Evolutionary conservation across 2,329 filamentous ascomycete species (phyloP).

Genomic region (Bipolaris zeicola): DNA sequence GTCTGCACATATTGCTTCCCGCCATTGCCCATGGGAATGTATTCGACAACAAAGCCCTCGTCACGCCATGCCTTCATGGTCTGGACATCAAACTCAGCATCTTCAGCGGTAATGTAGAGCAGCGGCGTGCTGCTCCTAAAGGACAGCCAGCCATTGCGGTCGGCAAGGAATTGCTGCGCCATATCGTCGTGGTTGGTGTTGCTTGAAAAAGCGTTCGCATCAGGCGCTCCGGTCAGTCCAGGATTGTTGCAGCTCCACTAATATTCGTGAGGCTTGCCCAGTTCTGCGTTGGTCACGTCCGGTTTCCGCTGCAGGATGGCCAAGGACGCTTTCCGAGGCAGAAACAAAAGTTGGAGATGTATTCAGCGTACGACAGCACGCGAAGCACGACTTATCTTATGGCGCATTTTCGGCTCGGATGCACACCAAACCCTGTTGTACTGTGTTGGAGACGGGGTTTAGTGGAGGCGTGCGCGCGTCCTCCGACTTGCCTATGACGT

Average conservation of each 20-base stretch:
- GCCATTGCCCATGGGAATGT: constrained; percentile 59
- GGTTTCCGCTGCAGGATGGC: constrained; percentile 1
- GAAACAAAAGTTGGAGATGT: background rate
- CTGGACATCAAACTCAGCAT: constrained; percentile 61
- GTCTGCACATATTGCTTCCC: constrained; percentile 54
- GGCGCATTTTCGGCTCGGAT: constrained; percentile 9
- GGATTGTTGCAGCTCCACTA: constrained; percentile 11
- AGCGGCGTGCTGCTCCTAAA: constrained; percentile 52
- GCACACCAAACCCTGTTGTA: constrained; percentile 7
- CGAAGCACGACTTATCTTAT: background rate
- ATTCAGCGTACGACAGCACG: background rate
- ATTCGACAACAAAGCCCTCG: constrained; percentile 65
- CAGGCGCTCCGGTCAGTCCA: constrained; percentile 6
- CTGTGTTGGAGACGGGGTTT: constrained; percentile 5
- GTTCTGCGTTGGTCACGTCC: constrained; percentile 5
- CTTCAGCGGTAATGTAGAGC: constrained; percentile 59
- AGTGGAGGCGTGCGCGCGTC: constrained; percentile 10
- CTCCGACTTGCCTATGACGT: constrained; percentile 11
- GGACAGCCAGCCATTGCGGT: constrained; percentile 47
- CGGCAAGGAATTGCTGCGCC: constrained; percentile 46
- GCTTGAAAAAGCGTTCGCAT: constrained; percentile 3
- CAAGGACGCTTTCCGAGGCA: background rate
- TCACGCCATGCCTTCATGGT: constrained; percentile 61
- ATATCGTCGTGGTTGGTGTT: constrained; percentile 21
- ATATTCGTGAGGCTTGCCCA: constrained; percentile 8